Evolutionary conservation across 805 yeast genomes (phyloP).

Genomic region (Priceomyces haplophilus): DNA sequence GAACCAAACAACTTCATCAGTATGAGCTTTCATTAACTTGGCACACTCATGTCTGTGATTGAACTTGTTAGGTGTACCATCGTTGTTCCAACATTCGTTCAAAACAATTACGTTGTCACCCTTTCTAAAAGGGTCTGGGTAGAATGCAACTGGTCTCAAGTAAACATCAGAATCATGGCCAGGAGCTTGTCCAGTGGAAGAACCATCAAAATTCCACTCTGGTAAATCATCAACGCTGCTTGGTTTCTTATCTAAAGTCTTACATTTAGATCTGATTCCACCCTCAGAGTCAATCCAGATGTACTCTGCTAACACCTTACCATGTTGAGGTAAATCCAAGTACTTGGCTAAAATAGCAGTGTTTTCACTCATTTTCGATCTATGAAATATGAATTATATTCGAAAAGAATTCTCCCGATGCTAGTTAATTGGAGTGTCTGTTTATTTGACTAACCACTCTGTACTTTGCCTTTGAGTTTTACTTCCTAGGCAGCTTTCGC

Average conservation of each 20-base stretch:
- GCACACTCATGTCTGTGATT: constrained; percentile 98
- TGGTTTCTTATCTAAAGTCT: constrained; percentile 71
- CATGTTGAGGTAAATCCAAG: constrained; percentile 78
- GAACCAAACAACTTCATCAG: constrained; percentile 85
- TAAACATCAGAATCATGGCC: constrained; percentile 95
- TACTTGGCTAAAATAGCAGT: constrained; percentile 82
- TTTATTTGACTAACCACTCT: not conserved
- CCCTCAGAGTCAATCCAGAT: constrained; percentile 97
- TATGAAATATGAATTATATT: constrained; percentile 10
- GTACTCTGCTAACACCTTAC: constrained; percentile 89
- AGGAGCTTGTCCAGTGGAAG: constrained; percentile 98
- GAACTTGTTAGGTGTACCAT: constrained; percentile 97
- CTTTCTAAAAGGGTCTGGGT: constrained; percentile 96
- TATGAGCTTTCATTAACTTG: constrained; percentile 91
- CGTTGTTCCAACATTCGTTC: constrained; percentile 97
- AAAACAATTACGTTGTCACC: constrained; percentile 95
- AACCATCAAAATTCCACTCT: constrained; percentile 99
- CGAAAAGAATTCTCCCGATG: too few relatives aligned
- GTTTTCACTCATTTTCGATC: constrained; percentile 49
- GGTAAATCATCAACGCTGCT: constrained; percentile 81
- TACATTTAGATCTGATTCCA: constrained; percentile 89
- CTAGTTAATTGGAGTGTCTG: too few relatives aligned
- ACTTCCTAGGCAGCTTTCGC: not conserved
- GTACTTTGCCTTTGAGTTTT: not conserved
- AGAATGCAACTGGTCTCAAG: constrained; percentile 91